phyloP scores from a whole-genome alignment of 306 rosid species.

The Parietaria judaica region DNA sequence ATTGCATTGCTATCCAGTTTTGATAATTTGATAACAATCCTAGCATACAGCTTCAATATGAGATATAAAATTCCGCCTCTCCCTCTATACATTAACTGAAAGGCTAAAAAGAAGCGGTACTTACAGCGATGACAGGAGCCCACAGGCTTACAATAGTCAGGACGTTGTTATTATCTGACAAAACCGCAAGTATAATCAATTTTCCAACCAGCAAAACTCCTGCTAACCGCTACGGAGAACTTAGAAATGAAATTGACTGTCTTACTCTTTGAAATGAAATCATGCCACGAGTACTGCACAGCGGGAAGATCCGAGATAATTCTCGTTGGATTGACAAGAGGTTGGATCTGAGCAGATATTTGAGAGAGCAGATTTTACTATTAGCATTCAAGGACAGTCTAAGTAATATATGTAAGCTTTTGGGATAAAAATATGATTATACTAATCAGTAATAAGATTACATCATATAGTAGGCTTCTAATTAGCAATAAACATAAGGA shows the following conservation, averaged over 20 bases:
- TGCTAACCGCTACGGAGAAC: no score
- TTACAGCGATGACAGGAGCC: conserved; percentile 97
- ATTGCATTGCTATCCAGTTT: no score
- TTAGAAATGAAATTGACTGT: background rate
- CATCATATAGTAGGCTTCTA: no score
- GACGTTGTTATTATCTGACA: conserved; percentile 69
- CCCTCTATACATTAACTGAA: background rate
- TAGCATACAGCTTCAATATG: conserved; percentile 2
- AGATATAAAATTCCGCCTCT: conserved; percentile 2
- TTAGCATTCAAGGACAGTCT: background rate
- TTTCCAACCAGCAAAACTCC: no score
- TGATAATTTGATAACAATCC: no score
- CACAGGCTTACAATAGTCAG: conserved; percentile 72
- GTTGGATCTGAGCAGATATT: conserved; percentile 57
- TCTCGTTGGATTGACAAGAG: conserved; percentile 79
- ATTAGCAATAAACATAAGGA: no score
- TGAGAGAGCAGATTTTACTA: conserved; percentile 12
- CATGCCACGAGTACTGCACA: conserved; percentile 81
- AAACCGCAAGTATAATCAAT: conserved; percentile 25
- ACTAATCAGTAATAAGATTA: no score
- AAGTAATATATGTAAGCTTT: no score
- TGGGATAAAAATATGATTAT: no score
- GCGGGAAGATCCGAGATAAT: conserved; percentile 37
- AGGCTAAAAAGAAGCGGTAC: conserved; percentile 33
- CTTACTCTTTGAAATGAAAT: conserved; percentile 77